These are phyloP conservation scores for Moelleriella libera DNA, from an alignment of 2,329 filamentous ascomycete species.

Conservation along the genomic window DNA sequence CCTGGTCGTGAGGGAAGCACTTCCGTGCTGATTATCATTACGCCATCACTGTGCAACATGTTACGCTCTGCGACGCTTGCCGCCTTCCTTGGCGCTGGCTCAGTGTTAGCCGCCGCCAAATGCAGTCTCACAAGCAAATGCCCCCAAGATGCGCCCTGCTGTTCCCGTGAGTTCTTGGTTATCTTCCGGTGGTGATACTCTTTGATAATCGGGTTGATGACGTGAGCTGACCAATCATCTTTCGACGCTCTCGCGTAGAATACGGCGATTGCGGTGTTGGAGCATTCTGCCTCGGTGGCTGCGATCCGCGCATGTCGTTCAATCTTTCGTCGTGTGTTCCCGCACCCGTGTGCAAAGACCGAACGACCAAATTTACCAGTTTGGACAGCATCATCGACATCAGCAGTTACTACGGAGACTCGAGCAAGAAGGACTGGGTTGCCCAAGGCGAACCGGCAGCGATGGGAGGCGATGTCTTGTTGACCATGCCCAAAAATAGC, in stretches of 20 bases:
- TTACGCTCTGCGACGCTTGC: conserved; percentile 15
- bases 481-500: conserved; percentile 80
- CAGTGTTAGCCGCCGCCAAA: conserved; percentile 13
- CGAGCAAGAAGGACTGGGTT: conserved; percentile 74
- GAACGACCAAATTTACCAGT: conserved; percentile 58
- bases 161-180: conserved; percentile 50
- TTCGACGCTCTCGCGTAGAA: conserved; percentile 35
- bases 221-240: not conserved
- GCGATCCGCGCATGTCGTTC: conserved; percentile 76
- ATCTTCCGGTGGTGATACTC: not conserved
- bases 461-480: conserved; percentile 55
- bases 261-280: conserved; percentile 89
- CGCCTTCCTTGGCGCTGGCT: conserved; percentile 17
- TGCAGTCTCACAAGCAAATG: conserved; percentile 47
- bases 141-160: conserved; percentile 60
- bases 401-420: conserved; percentile 74
- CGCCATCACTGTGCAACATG: conserved; percentile 11
- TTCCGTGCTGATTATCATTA: not conserved
- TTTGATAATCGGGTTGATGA: not conserved
- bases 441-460: conserved; percentile 60
- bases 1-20: no score
- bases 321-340: conserved; percentile 75
- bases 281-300: conserved; percentile 90
- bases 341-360: conserved; percentile 64
- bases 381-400: conserved; percentile 57